Percentiles rank a stretch among this genome's conserved stretches.
phyloP scores from a whole-genome alignment of 805 yeast species.

The Candida ovalis region DNA sequence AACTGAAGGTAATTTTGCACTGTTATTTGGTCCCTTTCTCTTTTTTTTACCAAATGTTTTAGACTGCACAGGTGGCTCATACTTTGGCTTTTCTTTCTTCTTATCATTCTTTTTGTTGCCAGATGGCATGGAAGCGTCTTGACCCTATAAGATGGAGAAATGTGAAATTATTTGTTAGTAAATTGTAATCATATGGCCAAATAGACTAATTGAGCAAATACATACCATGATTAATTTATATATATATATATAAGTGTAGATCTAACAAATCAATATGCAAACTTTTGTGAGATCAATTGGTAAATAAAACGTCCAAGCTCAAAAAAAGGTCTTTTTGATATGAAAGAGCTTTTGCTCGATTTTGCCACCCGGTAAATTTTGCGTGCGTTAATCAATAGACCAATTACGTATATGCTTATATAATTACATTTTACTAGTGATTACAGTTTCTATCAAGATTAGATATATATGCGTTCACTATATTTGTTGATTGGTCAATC shows the following conservation, averaged over 20 bases:
- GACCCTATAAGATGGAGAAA: conserved; percentile 22
- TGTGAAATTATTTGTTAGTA: conserved; percentile 7
- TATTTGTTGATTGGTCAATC: not conserved
- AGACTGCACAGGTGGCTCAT: conserved; percentile 97
- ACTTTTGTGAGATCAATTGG: not conserved
- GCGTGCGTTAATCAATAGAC: no score
- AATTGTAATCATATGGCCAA: not conserved
- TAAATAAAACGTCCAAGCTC: not conserved
- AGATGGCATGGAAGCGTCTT: conserved; percentile 33
- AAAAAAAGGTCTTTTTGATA: no score
- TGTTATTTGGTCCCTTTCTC: conserved; percentile 89
- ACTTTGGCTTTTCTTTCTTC: conserved; percentile 88
- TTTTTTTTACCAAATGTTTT: conserved; percentile 82
- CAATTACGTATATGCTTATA: no score
- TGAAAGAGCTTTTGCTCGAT: not conserved
- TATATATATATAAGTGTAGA: not conserved
- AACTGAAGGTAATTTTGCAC: conserved; percentile 67
- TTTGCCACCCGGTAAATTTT: not conserved
- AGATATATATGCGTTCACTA: not conserved
- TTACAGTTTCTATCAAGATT: not conserved
- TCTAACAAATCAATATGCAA: not conserved
- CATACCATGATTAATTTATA: not conserved
- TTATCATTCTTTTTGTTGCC: conserved; percentile 34
- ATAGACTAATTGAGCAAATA: not conserved
- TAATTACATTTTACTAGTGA: no score